Conservation (phyloP, 106 monocot genomes). For the Posidonia australis region DNA sequence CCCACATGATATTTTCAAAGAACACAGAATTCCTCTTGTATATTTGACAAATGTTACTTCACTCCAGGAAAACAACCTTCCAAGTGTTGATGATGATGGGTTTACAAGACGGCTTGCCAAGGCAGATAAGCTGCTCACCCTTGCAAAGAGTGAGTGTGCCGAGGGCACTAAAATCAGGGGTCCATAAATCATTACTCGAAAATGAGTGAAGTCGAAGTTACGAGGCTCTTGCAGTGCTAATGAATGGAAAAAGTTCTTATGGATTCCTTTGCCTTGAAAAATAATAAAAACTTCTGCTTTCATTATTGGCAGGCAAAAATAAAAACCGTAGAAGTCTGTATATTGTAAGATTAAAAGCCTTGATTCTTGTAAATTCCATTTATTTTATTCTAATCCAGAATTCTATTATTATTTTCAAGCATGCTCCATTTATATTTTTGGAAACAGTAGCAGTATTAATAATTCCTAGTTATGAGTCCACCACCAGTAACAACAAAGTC, state of each 20-base stretch:
- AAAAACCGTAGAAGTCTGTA: no score
- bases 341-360: no score
- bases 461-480: no score
- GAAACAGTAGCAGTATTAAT: no score
- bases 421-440: no score
- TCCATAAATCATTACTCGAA: background rate
- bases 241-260: no score
- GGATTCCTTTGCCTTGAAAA: constrained; percentile 1
- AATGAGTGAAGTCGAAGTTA: background rate
- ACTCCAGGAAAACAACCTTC: constrained; percentile 18
- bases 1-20: background rate
- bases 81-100: constrained; percentile 15
- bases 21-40: background rate
- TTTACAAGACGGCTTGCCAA: constrained; percentile 35
- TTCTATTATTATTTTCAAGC: no score
- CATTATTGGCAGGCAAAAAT: no score
- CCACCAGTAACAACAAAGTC: no score
- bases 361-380: no score
- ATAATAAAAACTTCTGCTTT: background rate
- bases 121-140: constrained; percentile 39
- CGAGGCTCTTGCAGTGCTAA: no score
- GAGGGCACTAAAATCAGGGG: background rate
- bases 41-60: background rate
- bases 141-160: constrained; percentile 2
- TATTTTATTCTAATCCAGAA: no score